Evolutionary conservation across 169 alveolate species (phyloP), one percentile per base, ranked within the genome.

Genomic region (Plasmodium vivax): DNA sequence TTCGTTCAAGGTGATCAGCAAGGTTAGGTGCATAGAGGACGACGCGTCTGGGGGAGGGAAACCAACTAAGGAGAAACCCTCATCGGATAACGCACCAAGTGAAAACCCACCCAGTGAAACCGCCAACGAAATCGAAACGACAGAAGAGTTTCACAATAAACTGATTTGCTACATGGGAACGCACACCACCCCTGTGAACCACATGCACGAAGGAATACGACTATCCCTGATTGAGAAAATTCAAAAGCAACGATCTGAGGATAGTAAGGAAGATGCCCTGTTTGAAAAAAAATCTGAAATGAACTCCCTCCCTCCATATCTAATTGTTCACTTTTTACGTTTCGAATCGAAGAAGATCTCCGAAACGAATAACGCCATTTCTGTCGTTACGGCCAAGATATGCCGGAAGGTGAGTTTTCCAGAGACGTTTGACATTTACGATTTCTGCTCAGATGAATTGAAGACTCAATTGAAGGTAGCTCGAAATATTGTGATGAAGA

Each of bases 381-480:
- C 98, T 58, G 99, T 99, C 1, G 98, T 98, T 23, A 98, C 98
- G 58, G 99, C 99, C 56, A 99, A 99, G 93, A 98, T 99, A 45
- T 97, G 99, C 93, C 96, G 99, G 87, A 98, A 98, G 87, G 99
- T 99, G 14, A 95, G 97, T 51, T 98, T 99, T 96, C 98, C 99
- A 0, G 98, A 97, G 93, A 97, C 96, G 38, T 95, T 99, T 54
- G 99, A 99, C 93, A 84, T 98, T 54, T 98, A 97, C 77, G 97
- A 97, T 71, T 96, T 97, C 92, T 99, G 99, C 95, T 90, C 99
- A 19, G 99, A 98, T 77, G 99, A 97, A 12, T 92, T 97, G 9
- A 96, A 96, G 82, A 95, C 93, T 72, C 74, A 92, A 30, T 96
- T 97, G 36, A 96, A 97, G 71, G 80, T 95, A 27, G 98, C 98